Evolutionary conservation across 2,329 filamentous ascomycete species (phyloP).

Genomic region (Fusarium marasasianum): DNA sequence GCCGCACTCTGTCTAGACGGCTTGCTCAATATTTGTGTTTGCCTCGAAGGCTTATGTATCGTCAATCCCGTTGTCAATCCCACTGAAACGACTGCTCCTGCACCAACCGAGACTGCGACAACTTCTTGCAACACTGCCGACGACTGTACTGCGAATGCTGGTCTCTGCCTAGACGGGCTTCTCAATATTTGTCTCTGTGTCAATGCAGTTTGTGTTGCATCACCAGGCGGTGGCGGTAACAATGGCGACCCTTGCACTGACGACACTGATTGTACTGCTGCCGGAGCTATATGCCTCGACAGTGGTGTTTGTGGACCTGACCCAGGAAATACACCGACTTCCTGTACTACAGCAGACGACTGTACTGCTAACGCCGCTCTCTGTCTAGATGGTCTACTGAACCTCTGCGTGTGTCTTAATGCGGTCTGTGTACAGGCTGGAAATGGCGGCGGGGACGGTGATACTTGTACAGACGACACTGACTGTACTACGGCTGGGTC

Average conservation of each 20-base stretch:
- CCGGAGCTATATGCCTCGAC: not conserved
- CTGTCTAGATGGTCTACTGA: fast-evolving
- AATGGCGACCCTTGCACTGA: not conserved
- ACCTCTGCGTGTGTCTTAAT: not conserved
- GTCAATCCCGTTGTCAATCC: not conserved
- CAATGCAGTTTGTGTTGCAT: not conserved
- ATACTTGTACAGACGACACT: not conserved
- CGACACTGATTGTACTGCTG: not conserved
- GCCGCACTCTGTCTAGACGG: not conserved
- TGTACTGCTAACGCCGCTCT: not conserved
- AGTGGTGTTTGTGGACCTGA: not conserved
- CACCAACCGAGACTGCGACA: not conserved
- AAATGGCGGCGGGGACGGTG: not conserved
- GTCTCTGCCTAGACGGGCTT: not conserved
- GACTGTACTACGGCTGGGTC: not conserved
- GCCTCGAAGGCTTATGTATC: not conserved
- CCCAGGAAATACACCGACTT: not conserved
- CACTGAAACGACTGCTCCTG: not conserved
- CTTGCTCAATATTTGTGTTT: not conserved
- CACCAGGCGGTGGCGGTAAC: not conserved
- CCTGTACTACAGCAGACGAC: not conserved
- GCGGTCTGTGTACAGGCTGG: not conserved
- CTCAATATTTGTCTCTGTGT: not conserved
- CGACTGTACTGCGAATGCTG: not conserved
- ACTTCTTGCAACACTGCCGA: not conserved